Base-by-base conservation (phyloP, 495 filamentous ascomycete species). In the Terfezia boudieri region DNA sequence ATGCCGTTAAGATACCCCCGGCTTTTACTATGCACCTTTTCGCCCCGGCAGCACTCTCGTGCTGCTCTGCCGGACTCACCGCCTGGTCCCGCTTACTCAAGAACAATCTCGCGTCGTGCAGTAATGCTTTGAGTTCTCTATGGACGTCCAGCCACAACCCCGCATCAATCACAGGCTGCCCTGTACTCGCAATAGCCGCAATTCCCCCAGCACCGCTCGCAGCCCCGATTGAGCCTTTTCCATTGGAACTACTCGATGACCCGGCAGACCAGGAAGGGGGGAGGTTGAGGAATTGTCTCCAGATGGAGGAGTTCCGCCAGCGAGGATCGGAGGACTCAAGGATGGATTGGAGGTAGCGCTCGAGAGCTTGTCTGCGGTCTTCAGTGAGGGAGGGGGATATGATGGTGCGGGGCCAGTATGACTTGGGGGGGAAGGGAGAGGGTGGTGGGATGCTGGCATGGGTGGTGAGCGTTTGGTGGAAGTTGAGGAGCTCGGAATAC, bases 121-220 rank as follows among this genome's bases (percentile, higher is more conserved):
- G 71, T 58, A 81, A 76, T 9, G 70, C 64, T 68, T 94, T 95
- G 70, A 94, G 73, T 63, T 93, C 83, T 8, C 80, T 71, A 61
- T 89, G 81, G 56, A 82, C 73, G 63, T 96, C 92, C 37, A 94
- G 71, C 90, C 90, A 98, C 2, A 83, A 74, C 0, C 76, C 74
- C 9, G 88, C 81, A 62, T 95, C 87, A 10, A 74, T 78, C 26
- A 84, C 77, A 0, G 71, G 71, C 7, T 68, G 69, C 3, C 64
- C 61, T 36, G 61, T 62, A 5, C 63, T 68, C 9, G 64, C 64
- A 37, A 68, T 69, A 37, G 74, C 56, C 55, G 68, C 57, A 53
- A 70, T 60, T 60, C 69, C 63, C 46, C 64, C 66, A 26, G 68
- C 68, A 5, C 41, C 41, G 12, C 14, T 46, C 14, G 41, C 14